phyloP scores from a whole-genome alignment of 2,329 filamentous ascomycete species.

The Pseudogymnoascus sp. region DNA sequence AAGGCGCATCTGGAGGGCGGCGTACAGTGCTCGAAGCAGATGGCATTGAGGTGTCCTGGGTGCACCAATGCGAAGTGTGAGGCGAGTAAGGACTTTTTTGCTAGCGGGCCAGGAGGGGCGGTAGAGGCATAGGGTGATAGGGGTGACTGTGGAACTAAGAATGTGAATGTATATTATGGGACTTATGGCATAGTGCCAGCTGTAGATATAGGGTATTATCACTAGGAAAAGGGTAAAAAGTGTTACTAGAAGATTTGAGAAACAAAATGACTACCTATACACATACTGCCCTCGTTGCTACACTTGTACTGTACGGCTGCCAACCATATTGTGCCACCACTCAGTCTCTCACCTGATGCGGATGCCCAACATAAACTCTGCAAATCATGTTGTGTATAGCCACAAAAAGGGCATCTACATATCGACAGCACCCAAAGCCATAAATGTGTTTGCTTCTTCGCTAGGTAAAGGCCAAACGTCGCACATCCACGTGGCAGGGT shows the following conservation, averaged over 20 bases:
- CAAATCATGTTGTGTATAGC: neutral
- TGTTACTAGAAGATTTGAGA: neutral
- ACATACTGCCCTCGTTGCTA: neutral
- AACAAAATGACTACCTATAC: neutral
- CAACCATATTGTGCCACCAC: neutral
- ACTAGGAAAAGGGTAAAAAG: neutral
- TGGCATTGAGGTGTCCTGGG: slow-evolving; percentile 85
- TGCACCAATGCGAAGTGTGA: slow-evolving; percentile 85
- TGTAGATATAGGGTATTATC: neutral
- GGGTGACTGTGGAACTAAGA: neutral
- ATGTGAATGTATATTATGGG: neutral
- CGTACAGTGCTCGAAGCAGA: slow-evolving; percentile 65
- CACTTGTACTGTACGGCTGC: neutral
- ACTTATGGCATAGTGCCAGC: neutral
- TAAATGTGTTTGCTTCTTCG: neutral
- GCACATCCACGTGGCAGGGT: neutral
- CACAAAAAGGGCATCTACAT: neutral
- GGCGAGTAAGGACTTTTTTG: slow-evolving; percentile 65
- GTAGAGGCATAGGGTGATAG: neutral
- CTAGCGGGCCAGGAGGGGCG: neutral
- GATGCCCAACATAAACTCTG: neutral
- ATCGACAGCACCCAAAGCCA: neutral
- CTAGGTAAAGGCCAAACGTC: neutral
- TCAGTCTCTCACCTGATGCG: neutral
- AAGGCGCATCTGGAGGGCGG: slow-evolving; percentile 69